Conservation (phyloP, 139 green algal species). For the Auxenochlorella pyrenoidosa region DNA sequence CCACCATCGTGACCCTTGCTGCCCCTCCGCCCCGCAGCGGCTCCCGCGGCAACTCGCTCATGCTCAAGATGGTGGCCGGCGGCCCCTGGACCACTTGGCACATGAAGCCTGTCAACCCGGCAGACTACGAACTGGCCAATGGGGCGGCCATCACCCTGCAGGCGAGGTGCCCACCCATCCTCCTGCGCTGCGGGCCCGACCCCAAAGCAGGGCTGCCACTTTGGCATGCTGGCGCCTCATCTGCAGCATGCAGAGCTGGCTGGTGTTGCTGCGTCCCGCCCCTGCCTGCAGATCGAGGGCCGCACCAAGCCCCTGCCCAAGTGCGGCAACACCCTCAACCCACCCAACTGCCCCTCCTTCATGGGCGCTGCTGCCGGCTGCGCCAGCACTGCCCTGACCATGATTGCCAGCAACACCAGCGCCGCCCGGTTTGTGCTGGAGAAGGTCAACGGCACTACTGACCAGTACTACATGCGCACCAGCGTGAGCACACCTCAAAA, state of each 20-base stretch:
- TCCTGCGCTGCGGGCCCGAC: too few species aligned
- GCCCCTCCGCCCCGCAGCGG: background rate
- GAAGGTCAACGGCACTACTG: background rate
- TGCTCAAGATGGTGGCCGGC: background rate
- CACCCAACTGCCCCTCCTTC: background rate
- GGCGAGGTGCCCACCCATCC: too few species aligned
- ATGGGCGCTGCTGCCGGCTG: background rate
- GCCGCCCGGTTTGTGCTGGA: background rate
- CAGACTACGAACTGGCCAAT: too few species aligned
- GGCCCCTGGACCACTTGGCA: background rate
- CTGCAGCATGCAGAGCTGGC: too few species aligned
- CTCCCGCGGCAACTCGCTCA: background rate
- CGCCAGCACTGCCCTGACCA: background rate
- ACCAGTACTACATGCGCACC: background rate
- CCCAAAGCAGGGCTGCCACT: too few species aligned
- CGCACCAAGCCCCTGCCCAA: background rate
- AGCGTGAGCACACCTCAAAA: background rate
- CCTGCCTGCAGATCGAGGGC: too few species aligned
- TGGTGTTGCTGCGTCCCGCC: too few species aligned
- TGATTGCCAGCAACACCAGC: background rate
- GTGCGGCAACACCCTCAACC: too few species aligned
- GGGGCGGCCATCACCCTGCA: too few species aligned
- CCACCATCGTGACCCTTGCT: too few species aligned
- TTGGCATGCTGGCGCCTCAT: too few species aligned
- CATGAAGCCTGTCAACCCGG: background rate